These are phyloP conservation scores for Pichia occidentalis DNA, from an alignment of 805 yeast species.

Conservation along the genomic window DNA sequence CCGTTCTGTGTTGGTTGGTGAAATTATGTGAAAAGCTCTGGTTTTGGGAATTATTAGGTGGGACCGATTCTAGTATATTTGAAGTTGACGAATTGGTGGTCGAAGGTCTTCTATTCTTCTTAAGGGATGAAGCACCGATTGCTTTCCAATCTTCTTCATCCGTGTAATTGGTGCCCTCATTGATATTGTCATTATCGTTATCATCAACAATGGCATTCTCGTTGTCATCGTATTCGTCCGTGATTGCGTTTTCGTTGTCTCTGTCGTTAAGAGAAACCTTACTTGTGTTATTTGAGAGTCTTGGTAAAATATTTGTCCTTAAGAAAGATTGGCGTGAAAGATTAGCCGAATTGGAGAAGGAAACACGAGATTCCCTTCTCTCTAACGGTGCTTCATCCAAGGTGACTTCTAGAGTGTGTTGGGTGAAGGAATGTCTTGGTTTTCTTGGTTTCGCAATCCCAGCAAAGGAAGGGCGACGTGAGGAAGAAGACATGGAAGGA, in stretches of 20 bases:
- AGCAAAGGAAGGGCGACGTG: constrained; percentile 29
- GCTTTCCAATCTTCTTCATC: constrained; percentile 98
- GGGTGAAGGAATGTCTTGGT: constrained; percentile 29
- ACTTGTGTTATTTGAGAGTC: constrained; percentile 18
- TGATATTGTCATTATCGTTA: not conserved
- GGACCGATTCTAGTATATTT: constrained; percentile 2
- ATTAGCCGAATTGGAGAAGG: constrained; percentile 30
- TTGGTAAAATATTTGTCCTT: constrained; percentile 28
- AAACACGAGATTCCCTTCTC: constrained; percentile 29
- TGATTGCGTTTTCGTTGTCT: constrained; percentile 22
- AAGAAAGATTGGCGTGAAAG: constrained; percentile 36
- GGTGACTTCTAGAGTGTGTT: constrained; percentile 27
- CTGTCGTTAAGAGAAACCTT: constrained; percentile 19
- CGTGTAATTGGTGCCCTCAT: constrained; percentile 49
- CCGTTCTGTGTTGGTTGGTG: constrained; percentile 19
- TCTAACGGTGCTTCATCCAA: constrained; percentile 29
- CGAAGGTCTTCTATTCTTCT: constrained; percentile 21
- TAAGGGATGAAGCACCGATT: constrained; percentile 69
- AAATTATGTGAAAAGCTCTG: constrained; percentile 3
- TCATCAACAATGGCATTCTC: not conserved
- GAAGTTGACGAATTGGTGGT: constrained; percentile 20
- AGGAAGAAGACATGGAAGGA: constrained; percentile 20
- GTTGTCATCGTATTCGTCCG: constrained; percentile 11
- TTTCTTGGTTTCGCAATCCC: constrained; percentile 32
- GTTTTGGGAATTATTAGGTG: constrained; percentile 7